phyloP scores from a whole-genome alignment of 2,329 filamentous ascomycete genomes.

The Microthyrium microscopicum region DNA sequence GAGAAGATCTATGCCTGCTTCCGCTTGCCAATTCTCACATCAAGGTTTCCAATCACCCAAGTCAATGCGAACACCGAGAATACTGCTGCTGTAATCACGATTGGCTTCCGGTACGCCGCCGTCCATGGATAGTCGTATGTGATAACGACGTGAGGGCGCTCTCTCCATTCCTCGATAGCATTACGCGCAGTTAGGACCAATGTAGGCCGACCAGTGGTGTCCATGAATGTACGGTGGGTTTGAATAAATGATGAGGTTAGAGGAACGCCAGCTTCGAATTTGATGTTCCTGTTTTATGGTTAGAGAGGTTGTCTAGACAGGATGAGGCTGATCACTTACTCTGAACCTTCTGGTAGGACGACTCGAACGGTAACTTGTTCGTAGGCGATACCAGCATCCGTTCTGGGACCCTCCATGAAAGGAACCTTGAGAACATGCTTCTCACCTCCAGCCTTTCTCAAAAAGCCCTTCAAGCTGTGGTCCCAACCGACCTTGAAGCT shows the following conservation, averaged over 20 bases:
- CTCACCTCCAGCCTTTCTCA: slow-evolving; percentile 50
- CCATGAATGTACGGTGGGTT: slow-evolving; percentile 78
- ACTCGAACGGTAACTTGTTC: slow-evolving; percentile 64
- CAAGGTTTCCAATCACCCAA: slow-evolving; percentile 62
- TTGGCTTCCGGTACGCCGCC: slow-evolving; percentile 67
- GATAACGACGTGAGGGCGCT: slow-evolving; percentile 62
- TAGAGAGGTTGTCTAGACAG: background rate
- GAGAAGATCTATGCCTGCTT: too few relatives aligned
- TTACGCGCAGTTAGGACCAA: slow-evolving; percentile 70
- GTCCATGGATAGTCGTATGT: slow-evolving; percentile 70
- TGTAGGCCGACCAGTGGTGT: slow-evolving; percentile 75
- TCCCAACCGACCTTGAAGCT: slow-evolving; percentile 97
- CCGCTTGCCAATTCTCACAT: slow-evolving; percentile 60
- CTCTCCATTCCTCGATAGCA: slow-evolving; percentile 76
- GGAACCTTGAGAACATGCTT: slow-evolving; percentile 80
- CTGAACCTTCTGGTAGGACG: slow-evolving; percentile 79
- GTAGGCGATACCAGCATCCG: slow-evolving; percentile 72
- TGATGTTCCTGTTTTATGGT: slow-evolving; percentile 47
- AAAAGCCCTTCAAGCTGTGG: slow-evolving; percentile 58
- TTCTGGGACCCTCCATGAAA: slow-evolving; percentile 83
- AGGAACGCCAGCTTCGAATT: slow-evolving; percentile 60
- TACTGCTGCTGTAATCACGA: slow-evolving; percentile 60
- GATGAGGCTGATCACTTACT: slow-evolving; percentile 34
- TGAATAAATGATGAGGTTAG: slow-evolving; percentile 43
- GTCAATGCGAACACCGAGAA: slow-evolving; percentile 56